Evolutionary conservation across 179 eudicot genomes (phyloP).

Genomic region (Beta lomatogona): DNA sequence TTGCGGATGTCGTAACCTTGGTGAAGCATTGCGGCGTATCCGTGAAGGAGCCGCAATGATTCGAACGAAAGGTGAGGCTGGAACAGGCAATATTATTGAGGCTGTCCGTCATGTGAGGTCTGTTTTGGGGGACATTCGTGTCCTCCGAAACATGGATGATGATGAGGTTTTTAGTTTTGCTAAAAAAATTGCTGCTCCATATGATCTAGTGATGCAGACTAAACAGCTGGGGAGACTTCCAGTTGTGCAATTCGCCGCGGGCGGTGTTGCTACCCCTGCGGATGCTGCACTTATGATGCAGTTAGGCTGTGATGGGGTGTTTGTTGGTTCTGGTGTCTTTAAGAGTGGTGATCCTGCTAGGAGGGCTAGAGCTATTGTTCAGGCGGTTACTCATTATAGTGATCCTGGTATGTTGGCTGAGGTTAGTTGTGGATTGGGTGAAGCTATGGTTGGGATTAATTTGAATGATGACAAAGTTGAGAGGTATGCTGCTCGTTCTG

Average conservation of each 20-base stretch:
- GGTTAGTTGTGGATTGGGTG: constrained; percentile 76
- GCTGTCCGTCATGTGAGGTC: constrained; percentile 71
- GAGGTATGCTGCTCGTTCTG: constrained; percentile 77
- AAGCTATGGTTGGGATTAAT: constrained; percentile 84
- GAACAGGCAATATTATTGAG: constrained; percentile 69
- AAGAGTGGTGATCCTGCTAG: constrained; percentile 78
- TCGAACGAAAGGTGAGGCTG: constrained; percentile 77
- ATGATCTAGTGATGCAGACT: constrained; percentile 72
- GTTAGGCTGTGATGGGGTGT: constrained; percentile 74
- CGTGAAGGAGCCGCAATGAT: constrained; percentile 86
- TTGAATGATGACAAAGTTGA: constrained; percentile 71
- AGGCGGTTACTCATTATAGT: constrained; percentile 78
- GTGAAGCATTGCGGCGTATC: constrained; percentile 64
- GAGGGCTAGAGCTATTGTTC: constrained; percentile 70
- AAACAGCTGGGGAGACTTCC: constrained; percentile 80
- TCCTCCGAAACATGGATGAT: constrained; percentile 69
- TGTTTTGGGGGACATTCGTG: constrained; percentile 63
- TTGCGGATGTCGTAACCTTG: constrained; percentile 76
- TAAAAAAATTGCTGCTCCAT: constrained; percentile 65
- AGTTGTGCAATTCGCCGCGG: constrained; percentile 78
- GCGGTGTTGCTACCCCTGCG: constrained; percentile 79
- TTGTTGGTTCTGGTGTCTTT: constrained; percentile 78
- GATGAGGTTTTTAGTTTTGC: constrained; percentile 71
- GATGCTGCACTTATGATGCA: constrained; percentile 88
- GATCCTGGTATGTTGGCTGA: constrained; percentile 73